phyloP scores from a whole-genome alignment of 345 rosid species.

The Corchorus capsularis region DNA sequence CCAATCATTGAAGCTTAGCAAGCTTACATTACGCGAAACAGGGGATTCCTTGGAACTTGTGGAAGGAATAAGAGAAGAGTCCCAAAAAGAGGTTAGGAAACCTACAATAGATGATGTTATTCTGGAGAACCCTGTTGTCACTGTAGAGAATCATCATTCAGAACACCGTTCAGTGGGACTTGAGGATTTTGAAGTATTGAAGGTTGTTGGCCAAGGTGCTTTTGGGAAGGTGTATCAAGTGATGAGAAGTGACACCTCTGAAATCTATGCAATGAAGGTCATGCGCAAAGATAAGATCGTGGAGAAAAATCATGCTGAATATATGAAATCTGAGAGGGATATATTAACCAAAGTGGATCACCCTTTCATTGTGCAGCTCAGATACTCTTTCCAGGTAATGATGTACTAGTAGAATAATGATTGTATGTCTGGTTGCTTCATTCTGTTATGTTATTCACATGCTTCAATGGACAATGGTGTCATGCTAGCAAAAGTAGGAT shows the following conservation, averaged over 20 bases:
- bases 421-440: neutral
- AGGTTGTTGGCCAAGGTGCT: slow-evolving; percentile 93
- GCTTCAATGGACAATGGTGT: neutral
- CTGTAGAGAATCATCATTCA: slow-evolving; percentile 18
- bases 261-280: slow-evolving; percentile 97
- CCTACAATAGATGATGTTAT: slow-evolving; percentile 16
- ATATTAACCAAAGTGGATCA: slow-evolving; percentile 84
- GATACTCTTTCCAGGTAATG: slow-evolving; percentile 86
- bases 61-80: slow-evolving; percentile 21
- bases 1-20: slow-evolving; percentile 49
- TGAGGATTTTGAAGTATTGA: slow-evolving; percentile 71
- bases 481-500: neutral
- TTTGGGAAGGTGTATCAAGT: slow-evolving; percentile 96
- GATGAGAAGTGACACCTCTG: slow-evolving; percentile 73
- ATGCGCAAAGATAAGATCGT: slow-evolving; percentile 92
- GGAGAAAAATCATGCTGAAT: slow-evolving; percentile 91
- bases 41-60: slow-evolving; percentile 41
- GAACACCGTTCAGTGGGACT: slow-evolving; percentile 40
- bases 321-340: slow-evolving; percentile 98
- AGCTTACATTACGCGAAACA: slow-evolving; percentile 44
- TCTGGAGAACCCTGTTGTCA: slow-evolving; percentile 17
- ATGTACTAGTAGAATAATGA: neutral
- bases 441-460: neutral
- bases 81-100: slow-evolving; percentile 14
- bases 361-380: slow-evolving; percentile 92